Evolutionary conservation across 257 asterid species (phyloP), one percentile per base, ranked within the genome.

Genomic region (Leptodermis oblonga): DNA sequence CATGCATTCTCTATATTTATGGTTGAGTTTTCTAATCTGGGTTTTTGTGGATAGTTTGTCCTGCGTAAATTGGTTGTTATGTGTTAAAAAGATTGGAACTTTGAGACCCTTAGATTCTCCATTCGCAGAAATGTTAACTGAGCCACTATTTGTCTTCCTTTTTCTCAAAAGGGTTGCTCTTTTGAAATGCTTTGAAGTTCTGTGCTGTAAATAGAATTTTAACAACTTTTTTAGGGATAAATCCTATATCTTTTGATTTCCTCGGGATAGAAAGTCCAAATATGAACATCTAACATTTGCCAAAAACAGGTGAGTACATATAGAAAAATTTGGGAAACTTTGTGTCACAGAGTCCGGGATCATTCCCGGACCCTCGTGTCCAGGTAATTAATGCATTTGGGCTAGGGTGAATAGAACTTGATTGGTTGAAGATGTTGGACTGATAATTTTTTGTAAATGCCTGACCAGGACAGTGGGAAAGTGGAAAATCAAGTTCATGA

Each of bases 401-500:
- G 75, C 28, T 53, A 63, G 68, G 54, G 36, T 74, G 58, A 18
- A 36, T 22, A 46, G 67, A 14, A 55, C 53, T 11, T 33, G 74
- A n/a, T 64, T 46, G 1, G 33, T 18, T 60, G 42, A 43, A 34
- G 68, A 49, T 36, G 67, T 61, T 51, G 42, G 70, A 63, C 65
- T 65, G 41, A 72, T 67, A 34, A 20, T 70, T 18, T 59, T 23
- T 62, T 58, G 45, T 73, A 53, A n/a, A 49, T 73, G 49, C 39
- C 70, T 85, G 84, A 73, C 45, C 89, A 90, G 98, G 87, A 75
- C 92, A 90, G 88, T 25, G 77, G 58, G 65, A 76, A 78, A 72
- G 59, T 65, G 65, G 78, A 78, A 65, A 51, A 70, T 48, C 71
- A 53, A 64, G 77, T 74, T 65, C 60, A 34, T 33, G 70, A 81